Conservation (phyloP, 495 filamentous ascomycete genomes). For the Penicillium taxi region DNA sequence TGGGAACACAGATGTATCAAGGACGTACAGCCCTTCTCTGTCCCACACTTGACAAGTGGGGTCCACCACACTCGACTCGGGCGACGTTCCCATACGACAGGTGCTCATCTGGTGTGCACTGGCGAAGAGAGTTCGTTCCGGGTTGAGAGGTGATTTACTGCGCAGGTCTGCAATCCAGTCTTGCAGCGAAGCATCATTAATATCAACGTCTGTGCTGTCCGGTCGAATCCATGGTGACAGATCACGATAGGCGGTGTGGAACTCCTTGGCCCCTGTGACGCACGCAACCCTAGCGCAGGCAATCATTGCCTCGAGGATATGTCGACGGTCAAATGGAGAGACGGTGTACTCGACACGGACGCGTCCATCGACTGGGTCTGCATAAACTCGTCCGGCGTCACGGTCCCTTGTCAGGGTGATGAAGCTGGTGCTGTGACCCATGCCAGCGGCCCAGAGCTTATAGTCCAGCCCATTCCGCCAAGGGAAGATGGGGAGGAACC, state of each 20-base stretch:
- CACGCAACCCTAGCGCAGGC: constrained; percentile 69
- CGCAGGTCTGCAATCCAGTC: constrained; percentile 59
- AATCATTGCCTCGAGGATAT: constrained; percentile 64
- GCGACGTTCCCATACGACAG: constrained; percentile 63
- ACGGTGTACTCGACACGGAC: constrained; percentile 59
- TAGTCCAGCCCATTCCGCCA: constrained; percentile 59
- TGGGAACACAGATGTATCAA: constrained; percentile 85
- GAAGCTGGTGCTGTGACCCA: constrained; percentile 56
- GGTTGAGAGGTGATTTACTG: constrained; percentile 41
- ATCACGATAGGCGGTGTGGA: constrained; percentile 53
- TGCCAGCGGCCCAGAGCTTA: constrained; percentile 55
- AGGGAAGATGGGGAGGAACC: constrained; percentile 48
- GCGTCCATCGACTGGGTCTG: constrained; percentile 59
- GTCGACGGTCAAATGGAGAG: constrained; percentile 58
- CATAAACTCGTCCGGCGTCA: constrained; percentile 64
- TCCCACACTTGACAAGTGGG: constrained; percentile 70
- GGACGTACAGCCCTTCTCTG: constrained; percentile 61
- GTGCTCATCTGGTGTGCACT: constrained; percentile 90
- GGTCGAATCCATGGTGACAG: constrained; percentile 59
- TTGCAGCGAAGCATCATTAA: constrained; percentile 56
- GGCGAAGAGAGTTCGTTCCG: constrained; percentile 43
- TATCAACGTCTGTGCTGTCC: constrained; percentile 22
- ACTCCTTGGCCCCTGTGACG: constrained; percentile 67
- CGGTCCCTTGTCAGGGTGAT: constrained; percentile 66
- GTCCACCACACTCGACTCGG: constrained; percentile 65